phyloP scores from a whole-genome alignment of 2,329 filamentous ascomycete genomes.

The Ceratocystis ficicola region DNA sequence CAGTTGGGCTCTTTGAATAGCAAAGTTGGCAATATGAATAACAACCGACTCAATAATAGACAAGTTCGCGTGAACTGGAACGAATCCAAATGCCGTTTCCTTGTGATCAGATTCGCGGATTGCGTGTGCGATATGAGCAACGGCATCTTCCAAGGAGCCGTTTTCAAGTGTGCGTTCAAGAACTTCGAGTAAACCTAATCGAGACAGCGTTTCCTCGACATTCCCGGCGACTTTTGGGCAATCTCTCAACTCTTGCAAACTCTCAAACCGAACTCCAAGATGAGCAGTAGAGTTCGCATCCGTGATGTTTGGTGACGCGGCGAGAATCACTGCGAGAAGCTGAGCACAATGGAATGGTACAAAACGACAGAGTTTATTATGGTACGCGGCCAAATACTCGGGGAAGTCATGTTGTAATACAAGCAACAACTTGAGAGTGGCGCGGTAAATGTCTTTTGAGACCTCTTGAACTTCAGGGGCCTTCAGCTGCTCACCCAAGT shows the following conservation, averaged over 20 bases:
- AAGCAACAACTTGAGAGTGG: constrained; percentile 67
- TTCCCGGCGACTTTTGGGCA: constrained; percentile 55
- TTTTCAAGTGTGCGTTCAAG: constrained; percentile 46
- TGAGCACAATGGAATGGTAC: constrained; percentile 78
- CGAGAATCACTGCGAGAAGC: constrained; percentile 75
- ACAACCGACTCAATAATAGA: constrained; percentile 68
- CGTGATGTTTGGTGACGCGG: constrained; percentile 62
- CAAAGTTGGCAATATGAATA: constrained; percentile 66
- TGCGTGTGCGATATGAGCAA: constrained; percentile 64
- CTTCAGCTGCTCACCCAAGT: constrained; percentile 70
- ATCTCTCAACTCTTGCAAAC: constrained; percentile 60
- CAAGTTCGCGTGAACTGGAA: constrained; percentile 56
- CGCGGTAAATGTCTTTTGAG: constrained; percentile 74
- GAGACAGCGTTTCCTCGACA: constrained; percentile 42
- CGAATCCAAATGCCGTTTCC: constrained; percentile 53
- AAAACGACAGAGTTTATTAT: constrained; percentile 66
- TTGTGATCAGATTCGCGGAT: constrained; percentile 45
- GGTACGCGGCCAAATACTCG: constrained; percentile 81
- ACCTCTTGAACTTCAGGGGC: constrained; percentile 54
- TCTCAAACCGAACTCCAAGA: constrained; percentile 62
- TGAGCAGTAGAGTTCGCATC: constrained; percentile 65
- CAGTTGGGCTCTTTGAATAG: constrained; percentile 47
- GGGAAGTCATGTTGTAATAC: constrained; percentile 89
- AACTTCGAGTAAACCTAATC: constrained; percentile 46
- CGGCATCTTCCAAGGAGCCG: constrained; percentile 56